Evolutionary conservation across 495 filamentous ascomycete species (phyloP).

Genomic region (Penicillium crystallinum): DNA sequence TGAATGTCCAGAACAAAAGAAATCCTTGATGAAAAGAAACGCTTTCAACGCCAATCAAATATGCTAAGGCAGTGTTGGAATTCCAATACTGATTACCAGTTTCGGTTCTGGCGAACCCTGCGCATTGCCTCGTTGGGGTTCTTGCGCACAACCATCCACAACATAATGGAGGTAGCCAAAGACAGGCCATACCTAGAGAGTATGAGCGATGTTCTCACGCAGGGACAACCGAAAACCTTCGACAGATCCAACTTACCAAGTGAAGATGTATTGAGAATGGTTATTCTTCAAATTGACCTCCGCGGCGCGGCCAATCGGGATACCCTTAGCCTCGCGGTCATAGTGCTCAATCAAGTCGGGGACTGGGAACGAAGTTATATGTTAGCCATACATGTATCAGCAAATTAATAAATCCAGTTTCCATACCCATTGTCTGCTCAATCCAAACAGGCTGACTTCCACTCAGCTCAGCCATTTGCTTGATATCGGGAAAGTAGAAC

Average conservation of each 20-base stretch:
- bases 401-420: background rate
- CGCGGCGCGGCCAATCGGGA: conserved; percentile 84
- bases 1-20: conserved; percentile 22
- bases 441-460: conserved; percentile 89
- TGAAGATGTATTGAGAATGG: conserved; percentile 97
- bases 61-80: conserved; percentile 5
- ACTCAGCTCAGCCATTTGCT: conserved; percentile 82
- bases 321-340: conserved; percentile 70
- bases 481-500: conserved; percentile 93
- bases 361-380: conserved; percentile 42
- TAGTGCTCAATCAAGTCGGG: conserved; percentile 69
- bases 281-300: conserved; percentile 95
- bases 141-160: conserved; percentile 88
- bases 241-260: conserved; percentile 61
- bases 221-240: background rate
- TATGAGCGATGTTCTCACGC: conserved; percentile 17
- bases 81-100: conserved; percentile 56
- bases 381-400: conserved; percentile 9
- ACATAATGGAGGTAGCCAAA: conserved; percentile 84
- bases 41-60: conserved; percentile 22
- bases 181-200: conserved; percentile 76
- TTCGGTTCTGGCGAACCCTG: conserved; percentile 72
- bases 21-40: conserved; percentile 10
- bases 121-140: conserved; percentile 67
- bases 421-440: conserved; percentile 87